Conservation (phyloP, 2,329 filamentous ascomycete genomes). For the Cercospora sp. region DNA sequence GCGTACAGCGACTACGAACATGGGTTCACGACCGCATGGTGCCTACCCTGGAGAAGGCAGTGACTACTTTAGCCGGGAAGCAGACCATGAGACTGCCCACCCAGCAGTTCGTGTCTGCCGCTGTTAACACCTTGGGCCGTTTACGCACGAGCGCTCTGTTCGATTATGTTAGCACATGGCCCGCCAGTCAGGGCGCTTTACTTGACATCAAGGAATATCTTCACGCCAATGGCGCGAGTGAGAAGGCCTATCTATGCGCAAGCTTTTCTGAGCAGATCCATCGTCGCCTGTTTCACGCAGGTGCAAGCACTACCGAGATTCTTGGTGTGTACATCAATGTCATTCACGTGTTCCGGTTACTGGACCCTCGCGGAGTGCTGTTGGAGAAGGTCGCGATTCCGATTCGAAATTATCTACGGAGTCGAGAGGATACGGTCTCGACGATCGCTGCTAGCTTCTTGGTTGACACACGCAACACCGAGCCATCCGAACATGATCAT, state of each 20-base stretch:
- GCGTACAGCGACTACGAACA: constrained; percentile 59
- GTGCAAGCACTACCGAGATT: constrained; percentile 73
- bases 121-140: constrained; percentile 65
- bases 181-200: constrained; percentile 67
- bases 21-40: constrained; percentile 71
- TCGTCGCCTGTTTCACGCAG: constrained; percentile 69
- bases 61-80: constrained; percentile 29
- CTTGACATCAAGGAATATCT: constrained; percentile 68
- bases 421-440: constrained; percentile 73
- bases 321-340: constrained; percentile 76
- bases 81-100: constrained; percentile 17
- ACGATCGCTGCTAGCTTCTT: constrained; percentile 75
- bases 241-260: constrained; percentile 68
- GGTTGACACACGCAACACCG: constrained; percentile 51
- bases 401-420: constrained; percentile 73
- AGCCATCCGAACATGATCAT: constrained; percentile 36
- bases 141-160: constrained; percentile 72
- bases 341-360: constrained; percentile 72
- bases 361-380: constrained; percentile 76
- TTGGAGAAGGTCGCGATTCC: constrained; percentile 72
- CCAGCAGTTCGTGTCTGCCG: constrained; percentile 70
- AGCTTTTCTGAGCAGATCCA: constrained; percentile 67
- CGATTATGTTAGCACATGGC: constrained; percentile 77
- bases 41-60: constrained; percentile 61
- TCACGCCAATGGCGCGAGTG: constrained; percentile 66